Evolutionary conservation across 495 filamentous ascomycete species (phyloP), one percentile per base, ranked within the genome.

Genomic region (Hyphodiscus hymeniophilus): DNA sequence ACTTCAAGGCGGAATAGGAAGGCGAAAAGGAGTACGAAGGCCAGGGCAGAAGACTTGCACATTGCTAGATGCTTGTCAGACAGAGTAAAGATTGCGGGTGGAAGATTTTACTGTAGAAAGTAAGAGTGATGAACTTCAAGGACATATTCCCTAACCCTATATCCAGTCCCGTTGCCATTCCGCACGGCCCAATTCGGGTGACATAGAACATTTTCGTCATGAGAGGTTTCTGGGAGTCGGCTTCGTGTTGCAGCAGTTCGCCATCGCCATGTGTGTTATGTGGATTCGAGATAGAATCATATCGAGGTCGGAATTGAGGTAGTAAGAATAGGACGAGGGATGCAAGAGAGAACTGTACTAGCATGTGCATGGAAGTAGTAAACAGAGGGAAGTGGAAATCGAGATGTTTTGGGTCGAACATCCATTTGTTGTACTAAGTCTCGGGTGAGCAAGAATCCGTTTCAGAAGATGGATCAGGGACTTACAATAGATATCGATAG

Each of bases 371-470:
- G 55, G 87, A 87, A 10, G 94, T 99, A 2, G 89, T 95, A 69
- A 97, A 97, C 42, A 99, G 78, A 38, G 94, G 94, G 52, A 89
- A 97, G 38, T 86, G 83, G 61, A 99, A 99, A 58, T 95, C 76
- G 53, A 91, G 77, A 45, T 87, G 81, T 42, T 82, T 78, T 15
- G 81, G 69, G 52, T 85, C 83, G 65, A 99, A 99, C 94, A 99
- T 99, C 94, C 94, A 97, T 73, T 95, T 97, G 72, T 99, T 99
- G 68, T 99, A 99, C 88, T 94, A 55, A 34, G 40, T 35, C 36
- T n/a, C 13, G 17, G 26, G 30, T 11, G 3, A 18, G 38, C 11
- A 13, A n/a, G 21, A 41, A 3, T 11, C 12, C n/a, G n/a, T n/a
- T n/a, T 3, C 20, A 42, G 13, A 1, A 20, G 20, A 15, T 34